Conservation (phyloP, 2,329 filamentous ascomycete genomes). For the Pseudomassariella vexata region DNA sequence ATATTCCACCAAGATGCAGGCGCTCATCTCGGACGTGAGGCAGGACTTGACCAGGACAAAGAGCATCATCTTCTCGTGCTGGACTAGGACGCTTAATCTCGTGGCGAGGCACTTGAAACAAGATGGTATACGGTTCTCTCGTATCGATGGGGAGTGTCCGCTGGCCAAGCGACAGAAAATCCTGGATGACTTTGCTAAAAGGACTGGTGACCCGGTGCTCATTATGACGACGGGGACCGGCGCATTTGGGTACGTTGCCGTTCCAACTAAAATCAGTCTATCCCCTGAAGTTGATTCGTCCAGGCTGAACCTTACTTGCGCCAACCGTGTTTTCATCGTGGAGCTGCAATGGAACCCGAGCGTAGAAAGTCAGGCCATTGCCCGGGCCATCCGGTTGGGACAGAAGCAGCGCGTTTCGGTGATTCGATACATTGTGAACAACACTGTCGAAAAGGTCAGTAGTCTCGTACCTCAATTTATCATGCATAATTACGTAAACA, state of each 20-base stretch:
- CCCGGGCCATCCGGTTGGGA: constrained; percentile 38
- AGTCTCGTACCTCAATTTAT: background rate
- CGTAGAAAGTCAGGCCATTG: constrained; percentile 46
- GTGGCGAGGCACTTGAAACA: constrained; percentile 22
- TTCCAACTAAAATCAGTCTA: background rate
- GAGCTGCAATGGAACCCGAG: constrained; percentile 52
- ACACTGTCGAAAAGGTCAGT: constrained; percentile 38
- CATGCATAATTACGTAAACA: background rate
- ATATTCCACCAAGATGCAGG: constrained; percentile 27
- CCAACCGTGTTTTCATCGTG: constrained; percentile 42
- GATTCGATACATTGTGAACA: constrained; percentile 36
- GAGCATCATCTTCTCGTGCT: constrained; percentile 40
- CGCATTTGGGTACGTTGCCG: constrained; percentile 36
- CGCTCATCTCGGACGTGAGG: constrained; percentile 23
- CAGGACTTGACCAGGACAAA: constrained; percentile 16
- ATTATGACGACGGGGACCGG: constrained; percentile 50
- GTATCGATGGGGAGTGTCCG: constrained; percentile 38
- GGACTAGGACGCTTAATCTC: constrained; percentile 36
- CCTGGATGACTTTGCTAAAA: constrained; percentile 29
- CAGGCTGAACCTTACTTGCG: constrained; percentile 41
- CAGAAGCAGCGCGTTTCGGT: constrained; percentile 37
- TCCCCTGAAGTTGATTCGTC: no score
- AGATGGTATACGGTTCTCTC: constrained; percentile 22
- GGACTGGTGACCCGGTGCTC: constrained; percentile 26
- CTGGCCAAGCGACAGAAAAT: constrained; percentile 28